A percentile compares a stretch with the other conserved stretches of the same genome.
Evolutionary conservation across 768 basidiomycete species (phyloP).

Genomic region (Piloderma croceum): DNA sequence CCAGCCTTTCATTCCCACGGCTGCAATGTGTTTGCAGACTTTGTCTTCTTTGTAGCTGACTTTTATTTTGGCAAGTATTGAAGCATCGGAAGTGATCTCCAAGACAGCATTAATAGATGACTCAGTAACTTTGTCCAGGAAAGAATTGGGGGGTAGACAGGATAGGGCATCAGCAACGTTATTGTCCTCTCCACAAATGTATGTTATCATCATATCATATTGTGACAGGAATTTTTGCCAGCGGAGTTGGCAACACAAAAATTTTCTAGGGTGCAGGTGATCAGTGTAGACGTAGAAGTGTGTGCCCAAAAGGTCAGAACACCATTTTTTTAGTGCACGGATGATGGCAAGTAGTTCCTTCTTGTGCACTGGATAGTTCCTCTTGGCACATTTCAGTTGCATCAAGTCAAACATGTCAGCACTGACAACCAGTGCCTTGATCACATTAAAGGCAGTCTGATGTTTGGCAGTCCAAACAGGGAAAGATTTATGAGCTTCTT

Average conservation of each 20-base stretch:
- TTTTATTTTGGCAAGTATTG: neutral
- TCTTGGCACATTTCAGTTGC: slow-evolving; percentile 10
- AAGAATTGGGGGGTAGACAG: slow-evolving; percentile 2
- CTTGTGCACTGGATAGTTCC: too few relatives aligned
- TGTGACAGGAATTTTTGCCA: slow-evolving; percentile 24
- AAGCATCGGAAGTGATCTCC: neutral
- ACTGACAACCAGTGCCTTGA: slow-evolving; percentile 16
- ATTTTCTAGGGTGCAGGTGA: slow-evolving; percentile 17
- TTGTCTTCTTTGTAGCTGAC: slow-evolving; percentile 6
- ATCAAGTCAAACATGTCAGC: slow-evolving; percentile 8
- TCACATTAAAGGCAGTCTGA: slow-evolving; percentile 1
- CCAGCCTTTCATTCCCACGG: too few relatives aligned
- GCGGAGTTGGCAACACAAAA: slow-evolving; percentile 15
- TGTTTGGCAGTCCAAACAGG: slow-evolving; percentile 7
- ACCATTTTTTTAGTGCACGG: slow-evolving; percentile 10
- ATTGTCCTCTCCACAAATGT: slow-evolving; percentile 22
- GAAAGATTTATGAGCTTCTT: slow-evolving; percentile 11
- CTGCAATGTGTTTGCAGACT: slow-evolving; percentile 3
- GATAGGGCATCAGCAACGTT: slow-evolving; percentile 23
- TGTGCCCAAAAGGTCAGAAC: slow-evolving; percentile 1
- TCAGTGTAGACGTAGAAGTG: too few relatives aligned
- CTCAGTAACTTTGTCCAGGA: too few relatives aligned
- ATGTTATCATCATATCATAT: slow-evolving; percentile 21
- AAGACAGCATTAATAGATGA: neutral
- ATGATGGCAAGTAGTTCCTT: slow-evolving; percentile 14